These are phyloP conservation scores for Lachnellula hyalina DNA, from an alignment of 2,329 filamentous ascomycete species.

Conservation along the genomic window DNA sequence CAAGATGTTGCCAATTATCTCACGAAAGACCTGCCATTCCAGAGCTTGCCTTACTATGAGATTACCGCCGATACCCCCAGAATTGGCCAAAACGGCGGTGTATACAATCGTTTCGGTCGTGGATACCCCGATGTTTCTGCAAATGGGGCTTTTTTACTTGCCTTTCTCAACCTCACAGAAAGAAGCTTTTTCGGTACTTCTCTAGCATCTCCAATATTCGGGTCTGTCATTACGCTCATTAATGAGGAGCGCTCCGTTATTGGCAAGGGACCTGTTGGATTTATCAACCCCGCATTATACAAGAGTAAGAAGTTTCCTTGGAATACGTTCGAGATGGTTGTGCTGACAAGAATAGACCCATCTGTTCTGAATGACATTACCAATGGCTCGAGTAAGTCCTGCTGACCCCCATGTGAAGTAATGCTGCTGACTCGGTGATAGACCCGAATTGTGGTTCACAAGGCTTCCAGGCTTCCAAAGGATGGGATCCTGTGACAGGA, in stretches of 20 bases:
- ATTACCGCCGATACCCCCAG: constrained; percentile 45
- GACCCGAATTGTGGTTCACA: background rate
- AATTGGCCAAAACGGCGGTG: constrained; percentile 28
- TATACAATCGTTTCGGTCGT: constrained; percentile 35
- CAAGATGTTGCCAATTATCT: constrained; percentile 37
- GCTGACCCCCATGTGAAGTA: background rate
- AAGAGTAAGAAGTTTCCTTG: constrained; percentile 30
- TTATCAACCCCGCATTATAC: constrained; percentile 38
- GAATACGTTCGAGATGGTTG: constrained; percentile 18
- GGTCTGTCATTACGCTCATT: constrained; percentile 52
- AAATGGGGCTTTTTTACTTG: constrained; percentile 50
- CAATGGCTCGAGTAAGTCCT: background rate
- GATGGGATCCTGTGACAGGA: constrained; percentile 3
- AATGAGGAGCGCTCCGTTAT: constrained; percentile 52
- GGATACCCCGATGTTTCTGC: constrained; percentile 46
- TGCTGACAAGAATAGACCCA: background rate
- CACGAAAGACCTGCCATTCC: constrained; percentile 1
- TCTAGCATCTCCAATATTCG: constrained; percentile 49
- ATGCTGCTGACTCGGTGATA: background rate
- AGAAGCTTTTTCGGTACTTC: constrained; percentile 41
- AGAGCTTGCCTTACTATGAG: background rate
- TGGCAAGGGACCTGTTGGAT: constrained; percentile 38
- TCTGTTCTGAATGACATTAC: background rate
- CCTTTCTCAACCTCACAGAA: constrained; percentile 30
- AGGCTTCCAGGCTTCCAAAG: background rate